Evolutionary conservation across 371 early-diverging fungal genomes (phyloP), one percentile per base, ranked within the genome.

Genomic region (Syncephalastrum racemosum): DNA sequence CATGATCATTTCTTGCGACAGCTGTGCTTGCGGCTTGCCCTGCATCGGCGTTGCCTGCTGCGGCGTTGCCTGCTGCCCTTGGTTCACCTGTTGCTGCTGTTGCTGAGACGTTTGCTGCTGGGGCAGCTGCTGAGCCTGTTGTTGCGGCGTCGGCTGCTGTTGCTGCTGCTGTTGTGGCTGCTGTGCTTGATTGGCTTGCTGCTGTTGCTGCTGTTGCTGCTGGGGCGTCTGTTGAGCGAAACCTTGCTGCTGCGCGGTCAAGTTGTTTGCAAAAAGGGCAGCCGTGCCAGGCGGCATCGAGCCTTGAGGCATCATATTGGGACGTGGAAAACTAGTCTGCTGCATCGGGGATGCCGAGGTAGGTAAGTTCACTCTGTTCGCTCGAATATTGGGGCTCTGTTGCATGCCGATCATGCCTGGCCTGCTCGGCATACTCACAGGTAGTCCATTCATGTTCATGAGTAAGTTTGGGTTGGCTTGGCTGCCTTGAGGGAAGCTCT

Each of bases 241-340:
- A 39, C 36, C 36, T 23, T 44, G 50, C 20, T 54, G 54, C 41
- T 52, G 57, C 4, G 53, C 55, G 27, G 54, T 62, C 40, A 50
- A 46, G 46, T 62, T 59, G 54, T 16, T 53, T 39, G 59, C 59
- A n/a, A 59, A 39, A 13, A 59, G 49, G 41, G 60, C 54, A 36
- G 60, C 60, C 8, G 60, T 42, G 22, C 19, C 55, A 10, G 41
- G 39, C 2, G 60, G 50, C 54, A 60, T 60, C 19, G 54, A 53
- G 16, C 50, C 50, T 15, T 46, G 60, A 43, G 40, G 27, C 4
- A 60, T 52, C 13, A 16, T 44, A n/a, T 39, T 25, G 12, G 51
- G 50, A 50, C 40, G 42, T 1, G 53, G 53, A 20, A 22, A 50
- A 31, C 43, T 44, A 15, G 58, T 41, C 15, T 43, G 50, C 24